Conservation (phyloP, 2,329 filamentous ascomycete species). For the Penicillium sp. region DNA sequence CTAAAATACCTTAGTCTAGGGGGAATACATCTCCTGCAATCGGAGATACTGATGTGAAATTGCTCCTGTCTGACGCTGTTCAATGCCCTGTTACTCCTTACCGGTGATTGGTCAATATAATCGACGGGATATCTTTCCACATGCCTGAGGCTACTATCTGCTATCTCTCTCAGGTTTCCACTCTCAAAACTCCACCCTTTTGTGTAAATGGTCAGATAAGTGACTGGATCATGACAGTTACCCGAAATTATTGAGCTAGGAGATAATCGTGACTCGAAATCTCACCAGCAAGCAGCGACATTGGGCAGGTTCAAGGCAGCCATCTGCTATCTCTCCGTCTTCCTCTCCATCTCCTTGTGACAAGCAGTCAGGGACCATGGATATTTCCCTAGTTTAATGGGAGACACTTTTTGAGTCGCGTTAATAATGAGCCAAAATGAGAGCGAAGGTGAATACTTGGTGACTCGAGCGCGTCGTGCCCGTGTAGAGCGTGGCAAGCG, state of each 20-base stretch:
- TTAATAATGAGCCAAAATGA: neutral
- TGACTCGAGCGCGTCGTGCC: conserved; percentile 8
- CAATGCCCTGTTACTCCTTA: neutral
- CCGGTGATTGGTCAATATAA: conserved; percentile 16
- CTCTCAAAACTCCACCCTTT: neutral
- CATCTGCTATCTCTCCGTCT: neutral
- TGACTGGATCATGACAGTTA: neutral
- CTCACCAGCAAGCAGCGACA: too few species aligned
- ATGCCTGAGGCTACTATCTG: conserved; percentile 1
- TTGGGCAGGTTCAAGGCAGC: neutral
- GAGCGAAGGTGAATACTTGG: neutral
- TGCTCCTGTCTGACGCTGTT: neutral
- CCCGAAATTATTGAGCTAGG: too few species aligned
- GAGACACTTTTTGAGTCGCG: neutral
- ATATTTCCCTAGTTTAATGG: neutral
- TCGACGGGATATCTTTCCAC: conserved; percentile 12
- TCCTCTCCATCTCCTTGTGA: neutral
- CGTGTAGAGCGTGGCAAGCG: conserved; percentile 16
- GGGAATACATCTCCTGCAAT: neutral
- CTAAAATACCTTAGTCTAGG: neutral
- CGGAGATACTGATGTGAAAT: neutral
- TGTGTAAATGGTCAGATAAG: neutral
- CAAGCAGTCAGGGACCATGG: neutral
- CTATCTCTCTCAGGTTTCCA: neutral
- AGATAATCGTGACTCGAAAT: too few species aligned